Base-by-base conservation (phyloP, 306 rosid species). In the Gleditsia sinensis region DNA sequence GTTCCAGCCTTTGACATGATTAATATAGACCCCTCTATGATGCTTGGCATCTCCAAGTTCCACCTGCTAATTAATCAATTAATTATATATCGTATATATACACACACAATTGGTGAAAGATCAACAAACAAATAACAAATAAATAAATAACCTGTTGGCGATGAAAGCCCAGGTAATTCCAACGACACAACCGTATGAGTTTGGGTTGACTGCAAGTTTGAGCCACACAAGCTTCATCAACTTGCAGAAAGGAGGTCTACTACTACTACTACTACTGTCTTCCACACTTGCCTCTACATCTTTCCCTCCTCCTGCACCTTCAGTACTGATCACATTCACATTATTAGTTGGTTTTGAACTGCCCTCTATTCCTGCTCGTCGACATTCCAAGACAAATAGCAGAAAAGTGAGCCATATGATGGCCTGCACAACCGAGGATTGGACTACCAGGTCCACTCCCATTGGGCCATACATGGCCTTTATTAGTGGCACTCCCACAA, bases 1-100 rank as follows among this genome's bases (percentile, higher is more conserved):
- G 66, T 88, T 23, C 96, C 99, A 13, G 99, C 91, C 78, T 30
- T 91, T 10, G 99, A 92, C 96, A 94, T 90, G 78, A 94, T 94
- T 45, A 71, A 43, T 65, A 94, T 77, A 17, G 93, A 94, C 2
- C 91, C 97, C 23, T 92, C 96, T 32, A 94, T 49, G 59, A 94
- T 86, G 85, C 83, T 79, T 12, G 97, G 99, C 85, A 92, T 77
- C 77, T 86, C 71, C 75, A 94, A 60, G 71, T 92, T 82, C 91
- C 94, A 94, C 92, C 98, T n/a, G n/a, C n/a, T n/a, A n/a, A n/a
- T n/a, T n/a, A n/a, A n/a, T n/a, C n/a, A n/a, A n/a, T n/a, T n/a
- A n/a, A n/a, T n/a, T n/a, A n/a, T n/a, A n/a, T n/a, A n/a, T n/a
- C 16, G 43, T 7, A n/a, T 21, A 55, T 32, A 27, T 25, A 16